phyloP scores from a whole-genome alignment of 163 green algal species.

The Picocystis sp. region DNA sequence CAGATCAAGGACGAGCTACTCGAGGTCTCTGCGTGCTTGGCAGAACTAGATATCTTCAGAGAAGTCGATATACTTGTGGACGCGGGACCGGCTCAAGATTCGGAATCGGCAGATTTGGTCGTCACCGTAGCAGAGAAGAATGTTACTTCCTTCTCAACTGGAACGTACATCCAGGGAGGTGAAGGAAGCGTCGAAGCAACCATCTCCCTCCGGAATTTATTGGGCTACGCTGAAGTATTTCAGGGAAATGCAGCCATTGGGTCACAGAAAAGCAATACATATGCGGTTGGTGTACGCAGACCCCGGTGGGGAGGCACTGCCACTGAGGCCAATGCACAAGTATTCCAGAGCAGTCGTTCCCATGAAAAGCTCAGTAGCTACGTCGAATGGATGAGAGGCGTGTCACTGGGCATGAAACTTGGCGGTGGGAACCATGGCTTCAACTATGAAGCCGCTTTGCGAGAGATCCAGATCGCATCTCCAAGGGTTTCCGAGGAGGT shows the following conservation, averaged over 20 bases:
- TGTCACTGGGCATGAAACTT: too few relatives aligned
- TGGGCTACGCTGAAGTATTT: conserved; percentile 35
- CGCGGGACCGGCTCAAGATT: conserved; percentile 21
- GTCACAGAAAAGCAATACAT: conserved; percentile 25
- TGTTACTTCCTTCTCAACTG: conserved; percentile 31
- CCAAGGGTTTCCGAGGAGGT: too few relatives aligned
- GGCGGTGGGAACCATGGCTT: too few relatives aligned
- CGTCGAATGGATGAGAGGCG: too few relatives aligned
- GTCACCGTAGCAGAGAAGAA: conserved; percentile 31
- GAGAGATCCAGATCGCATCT: too few relatives aligned
- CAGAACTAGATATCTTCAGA: conserved; percentile 39
- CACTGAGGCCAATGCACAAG: background rate
- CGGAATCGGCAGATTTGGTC: conserved; percentile 24
- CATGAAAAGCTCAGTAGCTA: too few relatives aligned
- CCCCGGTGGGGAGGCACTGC: conserved; percentile 8
- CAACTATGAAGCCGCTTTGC: too few relatives aligned
- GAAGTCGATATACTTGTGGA: conserved; percentile 32
- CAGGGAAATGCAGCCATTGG: conserved; percentile 23
- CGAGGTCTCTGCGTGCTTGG: conserved; percentile 27
- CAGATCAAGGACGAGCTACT: conserved; percentile 39
- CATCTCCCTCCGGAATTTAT: conserved; percentile 29
- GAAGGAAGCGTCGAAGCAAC: conserved; percentile 33
- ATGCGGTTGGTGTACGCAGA: conserved; percentile 23
- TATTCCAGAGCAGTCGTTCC: too few relatives aligned
- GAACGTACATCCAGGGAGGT: conserved; percentile 39